Evolutionary conservation across 345 rosid species (phyloP), one percentile per base, ranked within the genome.

Genomic region (Hibiscus trionum): DNA sequence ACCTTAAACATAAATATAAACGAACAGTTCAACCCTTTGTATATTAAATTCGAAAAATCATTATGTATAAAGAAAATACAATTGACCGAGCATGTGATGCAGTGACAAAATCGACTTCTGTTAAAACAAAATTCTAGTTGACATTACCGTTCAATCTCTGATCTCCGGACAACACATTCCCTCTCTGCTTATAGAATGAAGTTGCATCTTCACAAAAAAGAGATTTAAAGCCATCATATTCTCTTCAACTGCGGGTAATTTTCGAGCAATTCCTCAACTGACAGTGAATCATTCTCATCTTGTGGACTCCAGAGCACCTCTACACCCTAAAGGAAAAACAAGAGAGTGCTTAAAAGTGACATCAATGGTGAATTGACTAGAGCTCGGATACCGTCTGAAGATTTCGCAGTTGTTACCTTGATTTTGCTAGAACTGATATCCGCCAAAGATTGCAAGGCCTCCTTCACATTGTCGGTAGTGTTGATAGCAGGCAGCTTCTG

Each of bases 291-390:
- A 29, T 50, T 66, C 55, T 78, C 77, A 35, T 63, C 75, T 66
- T 77, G 81, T 21, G 83, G 80, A 33, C 74, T 76, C 84, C 84
- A 81, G 0, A 81, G 71, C 62, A 81, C 81, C 73, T 81, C 84
- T 12, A 81, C 72, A 70, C 50, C 82, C 82, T 81, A 60, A 14
- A 56, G 12, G 60, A 19, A 19, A 56, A 56, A 59, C 4, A 21
- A 24, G 16, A 67, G 21, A 7, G 47, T 15, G 26, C 57, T 46
- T 47, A 27, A 11, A 1, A n/a, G 29, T 9, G 26, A 66, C 19
- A 33, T 57, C 8, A 52, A 52, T 12, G n/a, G 11, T 24, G 55
- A 49, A 26, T 24, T 1, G 2, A 19, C 15, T 5, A 50, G 24
- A 65, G 19, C 69, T 65, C 7, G 24, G 19, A 27, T 49, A 1